A percentile compares a stretch with the other conserved stretches of the same genome.
phyloP scores from a whole-genome alignment of 2,329 filamentous ascomycete species.

The Calonectria leucothoes region DNA sequence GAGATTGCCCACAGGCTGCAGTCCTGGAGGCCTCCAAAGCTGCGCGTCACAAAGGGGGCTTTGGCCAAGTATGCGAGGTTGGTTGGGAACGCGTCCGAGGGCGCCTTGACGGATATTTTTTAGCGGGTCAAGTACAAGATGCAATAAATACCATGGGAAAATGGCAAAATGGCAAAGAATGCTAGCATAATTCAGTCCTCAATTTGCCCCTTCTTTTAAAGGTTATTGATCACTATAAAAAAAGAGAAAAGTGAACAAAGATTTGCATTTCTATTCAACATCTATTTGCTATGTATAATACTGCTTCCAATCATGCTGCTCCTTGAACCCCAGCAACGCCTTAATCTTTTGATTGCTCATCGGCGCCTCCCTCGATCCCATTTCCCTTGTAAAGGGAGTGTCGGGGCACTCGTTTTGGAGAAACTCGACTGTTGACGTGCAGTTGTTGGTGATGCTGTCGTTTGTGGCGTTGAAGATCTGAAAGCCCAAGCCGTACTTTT shows the following conservation, averaged over 20 bases:
- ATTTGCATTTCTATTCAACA: not conserved
- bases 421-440: slow-evolving; percentile 54
- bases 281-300: not conserved
- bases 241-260: not conserved
- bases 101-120: not conserved
- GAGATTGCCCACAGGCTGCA: not conserved
- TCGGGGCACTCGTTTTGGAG: slow-evolving; percentile 61
- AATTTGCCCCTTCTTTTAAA: not conserved
- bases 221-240: not conserved
- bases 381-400: slow-evolving; percentile 63
- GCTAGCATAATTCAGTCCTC: not conserved
- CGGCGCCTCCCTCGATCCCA: slow-evolving; percentile 70
- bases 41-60: not conserved
- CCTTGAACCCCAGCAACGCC: slow-evolving; percentile 68
- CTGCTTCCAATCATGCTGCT: slow-evolving; percentile 66
- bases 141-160: too few relatives aligned
- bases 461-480: slow-evolving; percentile 75
- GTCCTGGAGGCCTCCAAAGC: not conserved
- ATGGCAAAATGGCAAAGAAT: too few relatives aligned
- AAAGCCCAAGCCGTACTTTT: slow-evolving; percentile 67
- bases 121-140: not conserved
- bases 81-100: not conserved
- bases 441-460: slow-evolving; percentile 68
- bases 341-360: slow-evolving; percentile 70
- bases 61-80: not conserved